Conservation (phyloP, 495 filamentous ascomycete species). For the Penicillium antarcticum region DNA sequence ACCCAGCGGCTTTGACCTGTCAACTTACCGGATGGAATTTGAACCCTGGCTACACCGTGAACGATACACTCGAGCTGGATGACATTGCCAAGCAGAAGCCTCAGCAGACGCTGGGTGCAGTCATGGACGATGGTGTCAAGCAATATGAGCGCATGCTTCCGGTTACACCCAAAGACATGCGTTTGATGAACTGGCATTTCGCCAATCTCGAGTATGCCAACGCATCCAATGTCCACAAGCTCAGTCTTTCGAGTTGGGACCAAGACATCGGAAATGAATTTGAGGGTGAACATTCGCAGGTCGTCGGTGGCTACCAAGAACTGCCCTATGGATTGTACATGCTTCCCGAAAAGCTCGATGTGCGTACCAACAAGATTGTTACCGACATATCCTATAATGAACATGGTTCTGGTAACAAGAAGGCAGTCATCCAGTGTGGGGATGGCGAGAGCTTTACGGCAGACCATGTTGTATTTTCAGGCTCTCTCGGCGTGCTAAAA, state of each 20-base stretch:
- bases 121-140: conserved; percentile 82
- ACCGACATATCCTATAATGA: conserved; percentile 64
- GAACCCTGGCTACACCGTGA: conserved; percentile 58
- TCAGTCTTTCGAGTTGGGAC: conserved; percentile 93
- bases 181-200: conserved; percentile 96
- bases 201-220: conserved; percentile 98
- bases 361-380: conserved; percentile 68
- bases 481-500: conserved; percentile 88
- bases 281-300: conserved; percentile 87
- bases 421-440: conserved; percentile 67
- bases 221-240: conserved; percentile 76
- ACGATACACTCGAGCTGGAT: conserved; percentile 73
- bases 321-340: conserved; percentile 78
- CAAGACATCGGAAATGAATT: conserved; percentile 97
- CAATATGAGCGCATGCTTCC: conserved; percentile 85
- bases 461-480: conserved; percentile 83
- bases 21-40: conserved; percentile 78
- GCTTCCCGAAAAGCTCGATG: conserved; percentile 72
- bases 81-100: conserved; percentile 51
- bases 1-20: conserved; percentile 66
- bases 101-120: conserved; percentile 75
- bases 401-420: conserved; percentile 26
- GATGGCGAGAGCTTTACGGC: conserved; percentile 75
- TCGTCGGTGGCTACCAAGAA: conserved; percentile 89
- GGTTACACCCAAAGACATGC: conserved; percentile 78